Conservation (phyloP, 1,284 basidiomycete genomes). For the Mycena citricolor region DNA sequence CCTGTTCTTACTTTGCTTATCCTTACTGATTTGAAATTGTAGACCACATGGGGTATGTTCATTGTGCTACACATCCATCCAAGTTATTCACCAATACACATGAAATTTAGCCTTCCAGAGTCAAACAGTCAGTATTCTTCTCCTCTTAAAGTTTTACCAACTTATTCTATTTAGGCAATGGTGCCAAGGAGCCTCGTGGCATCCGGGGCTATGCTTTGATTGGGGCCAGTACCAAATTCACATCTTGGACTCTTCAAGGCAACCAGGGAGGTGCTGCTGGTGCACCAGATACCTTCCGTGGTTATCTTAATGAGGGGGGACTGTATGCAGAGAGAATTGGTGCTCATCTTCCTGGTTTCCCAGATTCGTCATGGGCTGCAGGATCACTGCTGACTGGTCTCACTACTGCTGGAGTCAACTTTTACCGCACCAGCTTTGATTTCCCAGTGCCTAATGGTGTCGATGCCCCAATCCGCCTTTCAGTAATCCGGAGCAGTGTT, state of each 20-base stretch:
- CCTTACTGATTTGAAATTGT: slow-evolving; percentile 11
- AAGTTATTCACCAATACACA: slow-evolving; percentile 1
- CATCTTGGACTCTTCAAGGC: slow-evolving; percentile 51
- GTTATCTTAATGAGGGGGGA: slow-evolving; percentile 54
- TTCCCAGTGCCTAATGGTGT: slow-evolving; percentile 36
- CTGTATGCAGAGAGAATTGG: slow-evolving; percentile 52
- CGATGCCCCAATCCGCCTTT: slow-evolving; percentile 46
- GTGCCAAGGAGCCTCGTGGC: slow-evolving; percentile 53
- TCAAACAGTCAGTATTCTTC: slow-evolving; percentile 39
- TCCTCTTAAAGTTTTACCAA: not conserved
- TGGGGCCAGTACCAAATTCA: slow-evolving; percentile 41
- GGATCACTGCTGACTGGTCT: slow-evolving; percentile 39
- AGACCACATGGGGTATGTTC: slow-evolving; percentile 48
- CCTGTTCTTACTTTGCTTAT: not conserved
- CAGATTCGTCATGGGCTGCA: slow-evolving; percentile 40
- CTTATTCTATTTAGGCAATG: slow-evolving; percentile 34
- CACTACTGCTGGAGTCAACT: slow-evolving; percentile 47
- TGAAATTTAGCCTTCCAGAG: slow-evolving; percentile 40
- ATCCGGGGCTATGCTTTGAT: slow-evolving; percentile 47
- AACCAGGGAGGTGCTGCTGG: slow-evolving; percentile 48
- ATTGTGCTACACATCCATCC: not conserved
- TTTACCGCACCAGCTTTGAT: slow-evolving; percentile 51
- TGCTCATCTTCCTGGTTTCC: slow-evolving; percentile 52
- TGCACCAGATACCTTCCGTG: slow-evolving; percentile 46
- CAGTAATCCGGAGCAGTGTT: slow-evolving; percentile 40